These are phyloP conservation scores for Polyplosphaeria fusca DNA, from an alignment of 495 filamentous ascomycete genomes.

Conservation along the genomic window DNA sequence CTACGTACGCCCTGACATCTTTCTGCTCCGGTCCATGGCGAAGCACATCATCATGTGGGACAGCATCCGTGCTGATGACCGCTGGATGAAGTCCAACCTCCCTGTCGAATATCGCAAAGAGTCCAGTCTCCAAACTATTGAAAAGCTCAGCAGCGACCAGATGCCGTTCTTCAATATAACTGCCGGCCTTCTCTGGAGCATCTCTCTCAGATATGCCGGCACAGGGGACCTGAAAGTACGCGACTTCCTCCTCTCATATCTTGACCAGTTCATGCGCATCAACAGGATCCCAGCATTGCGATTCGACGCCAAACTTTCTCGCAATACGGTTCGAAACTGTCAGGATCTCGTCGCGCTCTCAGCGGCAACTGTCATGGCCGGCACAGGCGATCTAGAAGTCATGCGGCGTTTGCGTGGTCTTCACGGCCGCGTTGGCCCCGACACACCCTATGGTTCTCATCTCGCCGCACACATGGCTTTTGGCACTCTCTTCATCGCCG, in stretches of 20 bases:
- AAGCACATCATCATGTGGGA: constrained; percentile 93
- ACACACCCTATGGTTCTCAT: constrained; percentile 89
- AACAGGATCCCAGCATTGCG: constrained; percentile 61
- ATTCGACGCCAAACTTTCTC: constrained; percentile 78
- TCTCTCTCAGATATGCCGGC: constrained; percentile 85
- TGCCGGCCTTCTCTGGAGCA: constrained; percentile 79
- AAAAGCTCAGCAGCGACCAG: constrained; percentile 65
- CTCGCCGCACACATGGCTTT: constrained; percentile 89
- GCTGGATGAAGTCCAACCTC: constrained; percentile 73
- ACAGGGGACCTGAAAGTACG: constrained; percentile 67
- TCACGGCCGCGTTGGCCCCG: constrained; percentile 80
- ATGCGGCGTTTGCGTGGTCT: constrained; percentile 84
- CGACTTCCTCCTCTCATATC: constrained; percentile 76
- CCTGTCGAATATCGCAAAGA: constrained; percentile 62
- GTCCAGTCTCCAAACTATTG: constrained; percentile 52
- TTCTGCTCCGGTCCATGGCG: constrained; percentile 86
- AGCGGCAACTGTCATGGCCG: constrained; percentile 87
- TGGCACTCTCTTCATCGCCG: constrained; percentile 85
- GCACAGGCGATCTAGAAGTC: constrained; percentile 84
- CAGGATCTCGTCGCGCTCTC: constrained; percentile 80
- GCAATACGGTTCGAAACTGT: constrained; percentile 81
- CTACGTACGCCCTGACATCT: constrained; percentile 88
- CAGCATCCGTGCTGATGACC: constrained; percentile 62
- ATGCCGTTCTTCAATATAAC: constrained; percentile 92
- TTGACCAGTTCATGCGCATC: constrained; percentile 83